phyloP scores from a whole-genome alignment of 805 yeast species.

The Yarrowia sp. region DNA sequence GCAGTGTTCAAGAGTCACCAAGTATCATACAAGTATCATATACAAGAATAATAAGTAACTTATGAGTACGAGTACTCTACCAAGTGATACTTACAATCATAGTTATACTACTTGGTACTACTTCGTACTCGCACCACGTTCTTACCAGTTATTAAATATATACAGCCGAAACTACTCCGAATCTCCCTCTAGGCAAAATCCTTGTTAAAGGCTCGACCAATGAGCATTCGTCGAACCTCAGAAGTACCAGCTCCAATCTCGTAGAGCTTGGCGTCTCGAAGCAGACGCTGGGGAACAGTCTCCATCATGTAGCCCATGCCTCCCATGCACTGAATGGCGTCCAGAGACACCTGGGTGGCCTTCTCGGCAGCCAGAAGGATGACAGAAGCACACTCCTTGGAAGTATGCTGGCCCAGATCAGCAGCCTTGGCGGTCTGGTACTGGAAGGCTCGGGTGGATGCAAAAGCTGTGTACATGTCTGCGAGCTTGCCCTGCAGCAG shows the following conservation, averaged over 20 bases:
- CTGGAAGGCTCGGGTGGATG: slow-evolving; percentile 35
- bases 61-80: too few species aligned
- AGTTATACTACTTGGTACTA: too few species aligned
- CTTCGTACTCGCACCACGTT: too few species aligned
- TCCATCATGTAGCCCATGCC: slow-evolving; percentile 39
- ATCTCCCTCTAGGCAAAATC: slow-evolving; percentile 23
- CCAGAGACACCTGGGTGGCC: slow-evolving; percentile 37
- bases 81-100: too few species aligned
- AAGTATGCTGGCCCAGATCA: slow-evolving; percentile 33
- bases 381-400: slow-evolving; percentile 38
- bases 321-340: slow-evolving; percentile 38
- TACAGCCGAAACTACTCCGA: too few species aligned
- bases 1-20: too few species aligned
- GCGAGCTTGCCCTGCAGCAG: slow-evolving; percentile 38
- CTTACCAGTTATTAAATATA: too few species aligned
- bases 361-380: slow-evolving; percentile 39
- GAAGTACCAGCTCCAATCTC: slow-evolving; percentile 39
- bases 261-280: slow-evolving; percentile 38
- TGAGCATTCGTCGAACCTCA: slow-evolving; percentile 37
- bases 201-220: slow-evolving; percentile 38
- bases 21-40: too few species aligned
- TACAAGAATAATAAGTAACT: too few species aligned
- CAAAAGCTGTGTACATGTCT: slow-evolving; percentile 38
- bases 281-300: slow-evolving; percentile 36
- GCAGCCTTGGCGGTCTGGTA: slow-evolving; percentile 34